Percentiles rank a stretch among this genome's conserved stretches.
Conservation (phyloP, 2,329 filamentous ascomycete genomes). For the Stachybotrys echinatus region DNA sequence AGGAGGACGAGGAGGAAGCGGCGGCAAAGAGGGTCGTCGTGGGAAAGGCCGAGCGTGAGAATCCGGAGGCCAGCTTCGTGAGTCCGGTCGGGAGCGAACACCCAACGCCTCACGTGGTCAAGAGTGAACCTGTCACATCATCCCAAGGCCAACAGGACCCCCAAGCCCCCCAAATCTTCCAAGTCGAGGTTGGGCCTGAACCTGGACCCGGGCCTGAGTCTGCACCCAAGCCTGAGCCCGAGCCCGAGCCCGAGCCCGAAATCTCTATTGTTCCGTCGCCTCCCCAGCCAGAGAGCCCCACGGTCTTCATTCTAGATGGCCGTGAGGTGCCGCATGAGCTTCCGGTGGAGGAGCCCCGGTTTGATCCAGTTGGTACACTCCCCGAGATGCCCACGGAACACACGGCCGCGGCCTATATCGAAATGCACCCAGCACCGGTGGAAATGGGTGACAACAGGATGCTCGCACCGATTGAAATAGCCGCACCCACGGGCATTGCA, state of each 20-base stretch:
- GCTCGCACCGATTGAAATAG: constrained; percentile 28
- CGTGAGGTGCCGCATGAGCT: constrained; percentile 26
- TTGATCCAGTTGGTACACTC: constrained; percentile 37
- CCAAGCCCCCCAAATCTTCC: neutral
- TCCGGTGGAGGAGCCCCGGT: constrained; percentile 18
- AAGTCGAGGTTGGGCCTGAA: neutral
- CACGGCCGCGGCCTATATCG: constrained; percentile 33
- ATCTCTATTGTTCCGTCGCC: constrained; percentile 12
- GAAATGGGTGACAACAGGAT: constrained; percentile 37
- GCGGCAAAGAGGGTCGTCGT: constrained; percentile 21
- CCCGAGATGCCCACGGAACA: constrained; percentile 42
- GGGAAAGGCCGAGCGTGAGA: constrained; percentile 8
- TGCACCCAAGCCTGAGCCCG: too few relatives aligned
- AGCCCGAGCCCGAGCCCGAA: too few relatives aligned
- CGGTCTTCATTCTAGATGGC: constrained; percentile 27
- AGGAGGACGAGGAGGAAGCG: constrained; percentile 30
- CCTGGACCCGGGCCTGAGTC: neutral
- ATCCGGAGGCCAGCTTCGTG: constrained; percentile 13
- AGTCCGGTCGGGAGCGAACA: constrained; percentile 21
- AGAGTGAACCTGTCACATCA: constrained; percentile 11
- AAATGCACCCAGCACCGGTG: constrained; percentile 37
- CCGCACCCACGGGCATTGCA: constrained; percentile 18
- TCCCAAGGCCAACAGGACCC: neutral
- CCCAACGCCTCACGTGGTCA: constrained; percentile 20
- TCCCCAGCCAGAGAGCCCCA: constrained; percentile 13